These are phyloP conservation scores for Batkoa obscura DNA, from an alignment of 371 early-diverging fungal genomes.

Conservation along the genomic window DNA sequence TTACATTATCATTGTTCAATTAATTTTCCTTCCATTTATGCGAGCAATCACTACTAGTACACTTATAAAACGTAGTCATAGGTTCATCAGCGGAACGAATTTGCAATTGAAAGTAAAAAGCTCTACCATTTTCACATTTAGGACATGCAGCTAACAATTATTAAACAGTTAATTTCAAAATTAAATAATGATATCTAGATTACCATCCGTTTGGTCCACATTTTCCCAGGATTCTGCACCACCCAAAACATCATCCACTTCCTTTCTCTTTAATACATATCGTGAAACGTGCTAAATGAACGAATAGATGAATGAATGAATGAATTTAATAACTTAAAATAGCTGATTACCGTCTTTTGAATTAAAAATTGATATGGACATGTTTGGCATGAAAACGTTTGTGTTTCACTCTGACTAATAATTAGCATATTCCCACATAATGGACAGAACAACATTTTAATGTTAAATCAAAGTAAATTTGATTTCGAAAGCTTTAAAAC, in stretches of 20 bases:
- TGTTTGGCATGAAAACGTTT: constrained; percentile 67
- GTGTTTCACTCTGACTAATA: constrained; percentile 36
- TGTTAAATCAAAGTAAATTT: too few relatives aligned
- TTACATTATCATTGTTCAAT: too few relatives aligned
- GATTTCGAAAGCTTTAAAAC: too few relatives aligned
- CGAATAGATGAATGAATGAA: background rate
- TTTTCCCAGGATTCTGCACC: constrained; percentile 83
- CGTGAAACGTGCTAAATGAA: background rate
- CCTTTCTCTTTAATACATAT: constrained; percentile 45
- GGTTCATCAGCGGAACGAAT: constrained; percentile 94
- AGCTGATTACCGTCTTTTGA: constrained; percentile 22
- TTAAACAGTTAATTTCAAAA: background rate
- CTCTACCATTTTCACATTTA: constrained; percentile 69
- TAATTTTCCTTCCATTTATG: constrained; percentile 53
- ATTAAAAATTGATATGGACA: constrained; percentile 74
- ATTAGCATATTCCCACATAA: constrained; percentile 66
- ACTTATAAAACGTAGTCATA: constrained; percentile 75
- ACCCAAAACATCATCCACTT: constrained; percentile 87
- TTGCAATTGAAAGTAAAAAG: constrained; percentile 86
- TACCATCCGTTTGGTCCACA: constrained; percentile 75
- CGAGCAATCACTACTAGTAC: constrained; percentile 42
- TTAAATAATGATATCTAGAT: background rate
- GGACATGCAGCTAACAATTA: constrained; percentile 49
- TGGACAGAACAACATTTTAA: constrained; percentile 70
- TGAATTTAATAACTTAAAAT: too few relatives aligned